Conservation (phyloP, 225 moss, liverwort and hornwort species). For the Straminergon stramineum region DNA sequence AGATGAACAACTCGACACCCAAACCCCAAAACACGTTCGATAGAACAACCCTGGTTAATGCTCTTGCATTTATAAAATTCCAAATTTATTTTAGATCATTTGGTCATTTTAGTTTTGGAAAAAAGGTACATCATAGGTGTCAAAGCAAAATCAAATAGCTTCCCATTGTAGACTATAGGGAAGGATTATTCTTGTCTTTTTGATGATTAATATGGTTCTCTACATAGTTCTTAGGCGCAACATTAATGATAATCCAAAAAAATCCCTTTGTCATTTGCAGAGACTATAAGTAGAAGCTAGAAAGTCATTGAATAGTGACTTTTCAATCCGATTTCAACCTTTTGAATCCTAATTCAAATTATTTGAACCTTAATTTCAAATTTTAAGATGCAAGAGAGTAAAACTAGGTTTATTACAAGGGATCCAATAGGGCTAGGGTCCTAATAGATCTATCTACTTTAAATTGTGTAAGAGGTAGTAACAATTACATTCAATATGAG, state of each 20-base stretch:
- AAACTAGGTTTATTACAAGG: not conserved
- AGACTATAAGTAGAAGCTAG: not conserved
- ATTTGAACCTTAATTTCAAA: not conserved
- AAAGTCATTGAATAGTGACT: not conserved
- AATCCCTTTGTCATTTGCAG: accelerated
- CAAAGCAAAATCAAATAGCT: not conserved
- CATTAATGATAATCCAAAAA: not conserved
- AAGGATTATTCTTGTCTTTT: not conserved
- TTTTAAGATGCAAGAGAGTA: not conserved
- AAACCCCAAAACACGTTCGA: too few species aligned
- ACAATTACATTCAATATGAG: not conserved
- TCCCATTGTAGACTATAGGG: not conserved
- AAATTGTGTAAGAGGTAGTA: not conserved
- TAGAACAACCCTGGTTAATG: too few species aligned
- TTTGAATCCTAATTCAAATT: not conserved
- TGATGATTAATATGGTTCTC: not conserved
- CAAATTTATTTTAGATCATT: too few species aligned
- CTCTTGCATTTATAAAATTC: not conserved
- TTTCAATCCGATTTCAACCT: not conserved
- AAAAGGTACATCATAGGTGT: not conserved
- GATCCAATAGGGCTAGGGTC: not conserved
- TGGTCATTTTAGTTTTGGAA: not conserved
- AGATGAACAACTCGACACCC: too few species aligned
- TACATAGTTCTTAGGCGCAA: not conserved
- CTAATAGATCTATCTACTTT: not conserved